Evolutionary conservation across 306 rosid species (phyloP).

Genomic region (Abrus precatorius): DNA sequence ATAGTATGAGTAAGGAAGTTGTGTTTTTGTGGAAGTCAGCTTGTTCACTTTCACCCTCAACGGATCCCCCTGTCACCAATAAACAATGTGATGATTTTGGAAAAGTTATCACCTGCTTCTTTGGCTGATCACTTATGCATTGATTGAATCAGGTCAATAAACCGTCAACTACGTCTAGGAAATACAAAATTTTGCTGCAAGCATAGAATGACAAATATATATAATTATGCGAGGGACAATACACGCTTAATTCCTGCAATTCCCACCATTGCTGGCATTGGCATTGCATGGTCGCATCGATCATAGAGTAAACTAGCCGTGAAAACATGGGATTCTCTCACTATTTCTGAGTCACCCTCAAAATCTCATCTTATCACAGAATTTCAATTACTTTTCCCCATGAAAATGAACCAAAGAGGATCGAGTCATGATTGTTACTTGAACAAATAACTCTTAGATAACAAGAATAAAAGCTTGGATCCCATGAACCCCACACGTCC

Average conservation of each 20-base stretch:
- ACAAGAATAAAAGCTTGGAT: background rate
- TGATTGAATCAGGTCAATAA: background rate
- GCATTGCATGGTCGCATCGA: slow-evolving; percentile 15
- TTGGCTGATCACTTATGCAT: background rate
- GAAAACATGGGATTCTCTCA: background rate
- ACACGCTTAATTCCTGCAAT: background rate
- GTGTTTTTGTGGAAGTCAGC: slow-evolving; percentile 42
- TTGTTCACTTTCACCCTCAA: slow-evolving; percentile 44
- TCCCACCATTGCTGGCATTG: background rate
- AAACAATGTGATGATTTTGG: slow-evolving; percentile 12
- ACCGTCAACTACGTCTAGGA: slow-evolving; percentile 1
- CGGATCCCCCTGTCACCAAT: slow-evolving; percentile 42
- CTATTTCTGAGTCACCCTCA: background rate
- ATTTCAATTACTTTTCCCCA: slow-evolving; percentile 6
- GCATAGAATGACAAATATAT: background rate
- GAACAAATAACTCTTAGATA: background rate
- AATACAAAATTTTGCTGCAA: slow-evolving; percentile 9
- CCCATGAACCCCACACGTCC: background rate
- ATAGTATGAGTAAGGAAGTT: slow-evolving; percentile 49
- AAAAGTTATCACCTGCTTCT: background rate
- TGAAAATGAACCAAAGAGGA: slow-evolving; percentile 11
- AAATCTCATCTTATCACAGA: background rate
- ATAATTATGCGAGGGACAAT: background rate
- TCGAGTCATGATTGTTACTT: background rate
- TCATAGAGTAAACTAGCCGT: background rate